These are phyloP conservation scores for Pleomassaria siparia DNA, from an alignment of 2,329 filamentous ascomycete species.

Conservation along the genomic window DNA sequence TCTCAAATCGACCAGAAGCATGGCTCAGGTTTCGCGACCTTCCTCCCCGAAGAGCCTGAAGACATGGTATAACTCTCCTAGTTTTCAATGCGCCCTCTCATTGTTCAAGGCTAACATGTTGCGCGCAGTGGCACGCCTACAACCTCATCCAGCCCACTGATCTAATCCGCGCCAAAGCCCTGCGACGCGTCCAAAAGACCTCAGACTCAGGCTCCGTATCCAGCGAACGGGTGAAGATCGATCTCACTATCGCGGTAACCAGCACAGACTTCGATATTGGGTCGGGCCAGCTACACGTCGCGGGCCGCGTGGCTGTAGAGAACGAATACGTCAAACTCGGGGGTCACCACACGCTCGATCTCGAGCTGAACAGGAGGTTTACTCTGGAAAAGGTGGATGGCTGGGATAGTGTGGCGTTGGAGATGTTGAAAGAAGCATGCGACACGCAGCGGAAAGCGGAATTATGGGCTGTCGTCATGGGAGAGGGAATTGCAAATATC, in stretches of 20 bases:
- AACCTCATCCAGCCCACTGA: slow-evolving; percentile 70
- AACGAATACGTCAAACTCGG: slow-evolving; percentile 69
- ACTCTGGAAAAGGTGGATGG: slow-evolving; percentile 78
- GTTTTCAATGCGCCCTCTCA: neutral
- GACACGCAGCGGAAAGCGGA: slow-evolving; percentile 78
- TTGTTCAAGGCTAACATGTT: slow-evolving; percentile 5
- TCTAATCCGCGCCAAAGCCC: slow-evolving; percentile 64
- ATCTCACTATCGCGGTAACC: slow-evolving; percentile 66
- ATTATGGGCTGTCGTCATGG: slow-evolving; percentile 89
- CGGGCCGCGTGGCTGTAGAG: slow-evolving; percentile 65
- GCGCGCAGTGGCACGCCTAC: slow-evolving; percentile 68
- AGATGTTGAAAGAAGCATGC: slow-evolving; percentile 76
- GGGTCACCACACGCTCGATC: slow-evolving; percentile 71
- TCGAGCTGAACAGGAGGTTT: slow-evolving; percentile 86
- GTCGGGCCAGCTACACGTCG: slow-evolving; percentile 68
- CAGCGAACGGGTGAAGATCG: slow-evolving; percentile 65
- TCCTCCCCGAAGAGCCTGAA: slow-evolving; percentile 72
- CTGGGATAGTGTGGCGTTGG: slow-evolving; percentile 87
- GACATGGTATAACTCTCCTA: slow-evolving; percentile 61
- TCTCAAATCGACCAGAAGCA: slow-evolving; percentile 64
- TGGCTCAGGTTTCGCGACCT: slow-evolving; percentile 64
- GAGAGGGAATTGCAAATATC: slow-evolving; percentile 82
- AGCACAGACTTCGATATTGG: slow-evolving; percentile 70
- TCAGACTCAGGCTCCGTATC: slow-evolving; percentile 62
- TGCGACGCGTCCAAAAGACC: slow-evolving; percentile 66